Percentiles rank a stretch among this genome's conserved stretches.
These are phyloP conservation scores for Nakaseomyces uthaithaninus DNA, from an alignment of 1,139 yeast genomes.

Conservation along the genomic window DNA sequence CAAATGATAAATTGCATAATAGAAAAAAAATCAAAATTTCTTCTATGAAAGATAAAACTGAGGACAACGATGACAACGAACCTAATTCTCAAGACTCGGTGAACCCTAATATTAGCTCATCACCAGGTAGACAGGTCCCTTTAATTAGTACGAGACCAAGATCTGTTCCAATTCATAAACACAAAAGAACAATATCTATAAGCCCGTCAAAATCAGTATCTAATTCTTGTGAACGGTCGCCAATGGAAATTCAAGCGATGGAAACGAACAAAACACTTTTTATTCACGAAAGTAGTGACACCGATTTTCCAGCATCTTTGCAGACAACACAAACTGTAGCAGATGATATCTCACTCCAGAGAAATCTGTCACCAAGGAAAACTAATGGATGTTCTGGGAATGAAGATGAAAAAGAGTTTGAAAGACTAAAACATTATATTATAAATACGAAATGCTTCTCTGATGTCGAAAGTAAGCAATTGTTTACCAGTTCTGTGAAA, in stretches of 20 bases:
- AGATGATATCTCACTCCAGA: no score
- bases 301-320: not conserved
- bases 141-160: no score
- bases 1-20: not conserved
- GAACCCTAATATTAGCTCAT: not conserved
- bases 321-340: not conserved
- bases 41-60: no score
- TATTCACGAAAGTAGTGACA: not conserved
- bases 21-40: no score
- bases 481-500: conserved; percentile 5
- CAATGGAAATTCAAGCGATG: not conserved
- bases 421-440: conserved; percentile 1
- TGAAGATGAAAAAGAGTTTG: not conserved
- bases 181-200: not conserved
- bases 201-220: not conserved
- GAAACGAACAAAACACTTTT: not conserved
- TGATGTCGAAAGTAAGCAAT: conserved; percentile 5
- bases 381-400: no score
- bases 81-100: conserved; percentile 1
- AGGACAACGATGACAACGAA: not conserved
- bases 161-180: not conserved
- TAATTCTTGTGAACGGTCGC: not conserved
- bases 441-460: not conserved
- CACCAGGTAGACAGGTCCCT: not conserved
- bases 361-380: no score